Percentiles rank a stretch among this genome's conserved stretches.
phyloP scores from a whole-genome alignment of 2,329 filamentous ascomycete genomes.

The Trichoderma sp. region DNA sequence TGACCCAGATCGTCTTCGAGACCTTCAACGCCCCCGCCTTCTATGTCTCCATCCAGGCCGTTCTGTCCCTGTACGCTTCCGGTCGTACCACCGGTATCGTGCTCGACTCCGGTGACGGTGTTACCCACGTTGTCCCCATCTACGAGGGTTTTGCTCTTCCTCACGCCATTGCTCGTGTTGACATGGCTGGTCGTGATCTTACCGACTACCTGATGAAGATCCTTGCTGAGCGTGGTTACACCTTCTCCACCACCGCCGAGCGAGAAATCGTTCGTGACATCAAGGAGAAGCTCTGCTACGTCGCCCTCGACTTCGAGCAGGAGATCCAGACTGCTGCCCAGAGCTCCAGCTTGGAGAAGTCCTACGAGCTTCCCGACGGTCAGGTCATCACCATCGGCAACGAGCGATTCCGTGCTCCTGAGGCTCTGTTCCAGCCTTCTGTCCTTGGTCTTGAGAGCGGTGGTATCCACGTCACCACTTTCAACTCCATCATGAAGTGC shows the following conservation, averaged over 20 bases:
- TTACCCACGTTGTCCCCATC: conserved; percentile 99
- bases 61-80: conserved; percentile 98
- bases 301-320: conserved; percentile 99
- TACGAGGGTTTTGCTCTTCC: conserved; percentile 99
- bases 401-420: conserved; percentile 99
- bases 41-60: conserved; percentile 99
- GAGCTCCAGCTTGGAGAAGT: conserved; percentile 99
- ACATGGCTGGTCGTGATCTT: conserved; percentile 99
- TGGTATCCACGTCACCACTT: conserved; percentile 99
- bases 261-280: conserved; percentile 99
- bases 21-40: conserved; percentile 99
- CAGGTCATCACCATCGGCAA: conserved; percentile 99
- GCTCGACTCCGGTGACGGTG: conserved; percentile 99
- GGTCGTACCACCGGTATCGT: conserved; percentile 99
- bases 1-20: conserved; percentile 99
- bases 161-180: conserved; percentile 99
- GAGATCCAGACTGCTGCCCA: conserved; percentile 99
- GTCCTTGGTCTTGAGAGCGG: conserved; percentile 97
- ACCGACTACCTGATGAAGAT: conserved; percentile 99
- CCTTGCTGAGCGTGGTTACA: conserved; percentile 97
- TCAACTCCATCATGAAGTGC: conserved; percentile 99
- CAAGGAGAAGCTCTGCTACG: conserved; percentile 99
- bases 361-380: conserved; percentile 98
- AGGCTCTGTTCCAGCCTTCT: conserved; percentile 99
- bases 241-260: conserved; percentile 99